A percentile compares a stretch with the other conserved stretches of the same genome.
Conservation (phyloP, 257 asterid species). For the Solanum appendiculatum region DNA sequence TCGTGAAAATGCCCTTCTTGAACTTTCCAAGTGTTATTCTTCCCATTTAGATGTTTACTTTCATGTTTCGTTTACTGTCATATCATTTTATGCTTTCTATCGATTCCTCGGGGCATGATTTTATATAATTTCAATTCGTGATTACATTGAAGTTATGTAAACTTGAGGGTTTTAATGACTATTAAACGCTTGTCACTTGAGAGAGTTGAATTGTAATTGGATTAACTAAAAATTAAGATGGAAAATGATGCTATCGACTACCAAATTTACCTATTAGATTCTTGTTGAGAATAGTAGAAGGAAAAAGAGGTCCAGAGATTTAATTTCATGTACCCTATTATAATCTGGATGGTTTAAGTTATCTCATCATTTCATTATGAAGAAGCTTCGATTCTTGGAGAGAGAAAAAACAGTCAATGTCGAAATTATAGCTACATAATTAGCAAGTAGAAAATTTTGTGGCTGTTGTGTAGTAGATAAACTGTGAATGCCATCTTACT, state of each 20-base stretch:
- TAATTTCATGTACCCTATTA: background rate
- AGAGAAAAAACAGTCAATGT: background rate
- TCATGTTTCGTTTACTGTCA: background rate
- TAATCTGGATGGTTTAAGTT: background rate
- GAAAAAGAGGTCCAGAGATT: too few species aligned
- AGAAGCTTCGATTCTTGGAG: background rate
- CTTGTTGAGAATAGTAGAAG: background rate
- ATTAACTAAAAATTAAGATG: background rate
- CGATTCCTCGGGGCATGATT: background rate
- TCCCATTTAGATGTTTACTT: background rate
- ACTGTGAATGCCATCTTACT: background rate
- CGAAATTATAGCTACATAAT: background rate
- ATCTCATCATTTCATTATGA: background rate
- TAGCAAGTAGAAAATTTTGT: background rate
- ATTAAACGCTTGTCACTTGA: background rate
- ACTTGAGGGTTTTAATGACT: background rate
- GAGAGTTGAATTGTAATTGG: background rate
- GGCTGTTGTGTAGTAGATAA: background rate
- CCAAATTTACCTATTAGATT: background rate
- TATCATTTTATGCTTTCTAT: background rate
- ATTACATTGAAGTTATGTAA: background rate
- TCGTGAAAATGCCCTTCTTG: constrained; percentile 15
- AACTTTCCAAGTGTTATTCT: constrained; percentile 5
- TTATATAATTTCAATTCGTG: background rate
- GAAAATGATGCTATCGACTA: background rate